These are phyloP conservation scores for Chalara sp. DNA, from an alignment of 2,329 filamentous ascomycete species.

Conservation along the genomic window DNA sequence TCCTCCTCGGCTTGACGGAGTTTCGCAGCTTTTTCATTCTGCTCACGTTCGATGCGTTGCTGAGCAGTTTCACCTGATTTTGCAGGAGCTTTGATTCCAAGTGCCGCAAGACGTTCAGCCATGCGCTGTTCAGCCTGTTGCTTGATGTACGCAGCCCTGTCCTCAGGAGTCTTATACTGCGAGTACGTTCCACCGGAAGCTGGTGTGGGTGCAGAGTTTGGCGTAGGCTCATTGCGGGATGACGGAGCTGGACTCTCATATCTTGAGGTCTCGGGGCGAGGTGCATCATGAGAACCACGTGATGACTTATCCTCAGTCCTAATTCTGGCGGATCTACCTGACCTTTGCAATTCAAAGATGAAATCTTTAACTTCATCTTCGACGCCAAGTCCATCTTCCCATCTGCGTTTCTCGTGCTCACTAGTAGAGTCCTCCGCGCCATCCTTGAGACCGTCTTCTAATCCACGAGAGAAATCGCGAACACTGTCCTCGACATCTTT, in stretches of 20 bases:
- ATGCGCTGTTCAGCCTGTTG: constrained; percentile 96
- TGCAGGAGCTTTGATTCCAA: constrained; percentile 78
- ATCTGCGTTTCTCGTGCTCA: constrained; percentile 86
- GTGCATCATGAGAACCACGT: constrained; percentile 26
- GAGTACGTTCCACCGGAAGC: constrained; percentile 62
- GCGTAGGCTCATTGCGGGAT: constrained; percentile 28
- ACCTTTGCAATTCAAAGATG: constrained; percentile 91
- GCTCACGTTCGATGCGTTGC: constrained; percentile 84
- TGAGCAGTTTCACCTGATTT: constrained; percentile 75
- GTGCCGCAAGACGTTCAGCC: constrained; percentile 88
- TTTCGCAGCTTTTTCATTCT: constrained; percentile 79
- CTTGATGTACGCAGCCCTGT: constrained; percentile 91
- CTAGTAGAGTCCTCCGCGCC: constrained; percentile 66
- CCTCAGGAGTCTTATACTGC: constrained; percentile 83
- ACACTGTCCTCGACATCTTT: constrained; percentile 95
- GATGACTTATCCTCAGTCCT: constrained; percentile 47
- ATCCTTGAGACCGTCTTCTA: constrained; percentile 85
- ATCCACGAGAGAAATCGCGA: constrained; percentile 73
- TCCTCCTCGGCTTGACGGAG: constrained; percentile 88
- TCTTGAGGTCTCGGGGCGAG: constrained; percentile 31
- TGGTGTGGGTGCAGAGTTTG: constrained; percentile 40
- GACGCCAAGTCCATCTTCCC: constrained; percentile 93
- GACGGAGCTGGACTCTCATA: constrained; percentile 29
- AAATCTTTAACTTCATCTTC: constrained; percentile 97
- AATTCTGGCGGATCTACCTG: constrained; percentile 69